Conservation (phyloP, 192 early-diverging fungal species). For the Rhizophlyctis rosea region DNA sequence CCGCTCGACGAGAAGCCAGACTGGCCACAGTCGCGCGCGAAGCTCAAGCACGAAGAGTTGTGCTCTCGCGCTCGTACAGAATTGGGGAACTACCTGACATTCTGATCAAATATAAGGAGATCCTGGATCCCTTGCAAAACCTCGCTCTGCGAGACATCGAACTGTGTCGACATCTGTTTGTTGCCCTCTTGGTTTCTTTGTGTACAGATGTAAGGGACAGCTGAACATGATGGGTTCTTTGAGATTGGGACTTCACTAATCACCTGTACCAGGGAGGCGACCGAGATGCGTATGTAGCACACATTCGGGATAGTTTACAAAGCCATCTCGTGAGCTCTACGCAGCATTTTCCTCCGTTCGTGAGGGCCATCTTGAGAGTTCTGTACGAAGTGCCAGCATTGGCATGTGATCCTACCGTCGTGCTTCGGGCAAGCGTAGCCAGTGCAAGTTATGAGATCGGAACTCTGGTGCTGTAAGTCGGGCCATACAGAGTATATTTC, state of each 20-base stretch:
- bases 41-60: conserved; percentile 49
- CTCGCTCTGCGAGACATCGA: conserved; percentile 59
- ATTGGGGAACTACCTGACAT: conserved; percentile 78
- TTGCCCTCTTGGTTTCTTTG: conserved; percentile 5
- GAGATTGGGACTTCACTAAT: not conserved
- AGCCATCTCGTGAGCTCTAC: too few species aligned
- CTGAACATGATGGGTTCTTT: not conserved
- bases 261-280: too few species aligned
- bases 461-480: conserved; percentile 29
- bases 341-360: conserved; percentile 19
- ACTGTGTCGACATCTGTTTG: conserved; percentile 42
- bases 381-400: conserved; percentile 14
- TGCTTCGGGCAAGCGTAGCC: conserved; percentile 30
- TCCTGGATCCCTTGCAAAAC: conserved; percentile 63
- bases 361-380: conserved; percentile 27
- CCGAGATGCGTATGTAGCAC: too few species aligned
- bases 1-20: conserved; percentile 28
- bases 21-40: conserved; percentile 39
- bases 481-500: too few species aligned
- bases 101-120: conserved; percentile 61
- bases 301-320: too few species aligned
- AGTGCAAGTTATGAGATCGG: conserved; percentile 41
- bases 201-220: conserved; percentile 3
- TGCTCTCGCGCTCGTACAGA: conserved; percentile 61
- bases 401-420: not conserved